Conservation (phyloP, 495 filamentous ascomycete genomes). For the Aspergillus conjunctus region DNA sequence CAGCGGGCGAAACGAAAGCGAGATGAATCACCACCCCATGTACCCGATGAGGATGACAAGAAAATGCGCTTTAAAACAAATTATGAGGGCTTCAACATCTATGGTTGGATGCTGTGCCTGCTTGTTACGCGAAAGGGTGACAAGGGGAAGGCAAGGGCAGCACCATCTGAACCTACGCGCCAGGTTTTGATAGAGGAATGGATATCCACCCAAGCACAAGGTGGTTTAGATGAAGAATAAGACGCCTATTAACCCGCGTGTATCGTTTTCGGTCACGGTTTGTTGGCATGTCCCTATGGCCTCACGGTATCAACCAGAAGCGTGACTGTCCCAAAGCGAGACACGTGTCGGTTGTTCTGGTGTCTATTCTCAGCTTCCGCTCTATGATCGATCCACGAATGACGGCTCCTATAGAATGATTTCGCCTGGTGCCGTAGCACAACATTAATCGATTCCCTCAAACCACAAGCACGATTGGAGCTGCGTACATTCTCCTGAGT, state of each 20-base stretch:
- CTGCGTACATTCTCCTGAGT: too few relatives aligned
- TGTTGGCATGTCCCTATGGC: neutral
- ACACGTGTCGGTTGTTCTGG: neutral
- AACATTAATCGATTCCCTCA: too few relatives aligned
- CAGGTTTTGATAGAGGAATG: conserved; percentile 92
- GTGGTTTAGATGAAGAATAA: conserved; percentile 49
- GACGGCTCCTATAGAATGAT: too few relatives aligned
- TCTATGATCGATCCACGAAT: too few relatives aligned
- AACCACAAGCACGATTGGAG: too few relatives aligned
- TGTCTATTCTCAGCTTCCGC: neutral
- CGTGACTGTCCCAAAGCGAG: neutral
- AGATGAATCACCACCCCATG: conserved; percentile 11
- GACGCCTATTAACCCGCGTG: neutral
- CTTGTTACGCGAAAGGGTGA: conserved; percentile 75
- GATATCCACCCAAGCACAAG: conserved; percentile 70
- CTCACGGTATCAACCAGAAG: too few relatives aligned
- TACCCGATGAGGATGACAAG: conserved; percentile 69
- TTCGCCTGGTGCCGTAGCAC: too few relatives aligned
- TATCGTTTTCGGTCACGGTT: neutral
- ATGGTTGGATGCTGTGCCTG: conserved; percentile 86
- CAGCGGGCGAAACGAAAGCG: conserved; percentile 25
- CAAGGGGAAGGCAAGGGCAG: conserved; percentile 36
- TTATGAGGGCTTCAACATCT: conserved; percentile 95
- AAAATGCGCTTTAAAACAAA: conserved; percentile 80
- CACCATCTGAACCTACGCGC: conserved; percentile 44